phyloP scores from a whole-genome alignment of 345 rosid species.

The Heritiera fomes region DNA sequence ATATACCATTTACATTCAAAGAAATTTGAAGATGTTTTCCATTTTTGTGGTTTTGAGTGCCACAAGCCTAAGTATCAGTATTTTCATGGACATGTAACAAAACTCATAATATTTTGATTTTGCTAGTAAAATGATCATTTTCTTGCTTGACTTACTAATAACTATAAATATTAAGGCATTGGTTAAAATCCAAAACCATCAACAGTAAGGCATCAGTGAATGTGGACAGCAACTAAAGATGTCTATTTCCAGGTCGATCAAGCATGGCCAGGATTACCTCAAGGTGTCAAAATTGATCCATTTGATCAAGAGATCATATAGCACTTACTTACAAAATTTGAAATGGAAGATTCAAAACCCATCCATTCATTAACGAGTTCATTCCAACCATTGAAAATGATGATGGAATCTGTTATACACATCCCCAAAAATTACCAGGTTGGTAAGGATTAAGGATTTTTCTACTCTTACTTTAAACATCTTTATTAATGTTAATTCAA shows the following conservation, averaged over 20 bases:
- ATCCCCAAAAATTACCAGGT: slow-evolving; percentile 96
- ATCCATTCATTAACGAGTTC: slow-evolving; percentile 83
- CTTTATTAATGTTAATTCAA: slow-evolving; percentile 10
- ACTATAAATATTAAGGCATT: not conserved
- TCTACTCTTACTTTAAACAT: not conserved
- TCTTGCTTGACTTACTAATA: not conserved
- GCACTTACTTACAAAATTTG: slow-evolving; percentile 79
- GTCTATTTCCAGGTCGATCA: slow-evolving; percentile 56
- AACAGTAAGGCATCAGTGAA: not conserved
- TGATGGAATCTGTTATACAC: slow-evolving; percentile 96
- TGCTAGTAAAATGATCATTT: not conserved
- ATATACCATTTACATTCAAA: not conserved
- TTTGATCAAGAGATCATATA: slow-evolving; percentile 87
- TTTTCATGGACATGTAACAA: not conserved
- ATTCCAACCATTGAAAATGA: slow-evolving; percentile 72
- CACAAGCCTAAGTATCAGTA: not conserved
- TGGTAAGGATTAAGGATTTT: slow-evolving; percentile 18
- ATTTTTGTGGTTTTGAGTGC: not conserved
- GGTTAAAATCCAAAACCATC: too few relatives aligned
- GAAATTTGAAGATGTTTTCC: not conserved
- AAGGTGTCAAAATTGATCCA: slow-evolving; percentile 94
- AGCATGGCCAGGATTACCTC: slow-evolving; percentile 91
- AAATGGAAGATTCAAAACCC: slow-evolving; percentile 44
- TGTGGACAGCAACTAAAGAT: slow-evolving; percentile 4
- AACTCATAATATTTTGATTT: not conserved